Evolutionary conservation across 345 rosid species (phyloP).

Genomic region (Jatropha curcas): DNA sequence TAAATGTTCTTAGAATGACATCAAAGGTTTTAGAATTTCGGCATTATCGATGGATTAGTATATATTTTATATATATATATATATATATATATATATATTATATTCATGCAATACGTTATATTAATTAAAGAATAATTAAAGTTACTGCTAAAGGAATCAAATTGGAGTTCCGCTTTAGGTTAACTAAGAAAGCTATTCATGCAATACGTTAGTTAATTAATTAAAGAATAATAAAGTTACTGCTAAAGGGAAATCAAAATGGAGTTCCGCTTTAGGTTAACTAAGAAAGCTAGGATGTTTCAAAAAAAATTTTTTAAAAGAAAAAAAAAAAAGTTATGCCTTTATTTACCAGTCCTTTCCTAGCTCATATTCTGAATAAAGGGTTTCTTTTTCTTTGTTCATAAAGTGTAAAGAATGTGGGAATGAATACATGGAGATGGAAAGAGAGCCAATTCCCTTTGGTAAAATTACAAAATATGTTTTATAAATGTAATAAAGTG

Average conservation of each 20-base stretch:
- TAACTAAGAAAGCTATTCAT: background rate
- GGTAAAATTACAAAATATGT: constrained; percentile 25
- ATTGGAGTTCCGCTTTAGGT: too few species aligned
- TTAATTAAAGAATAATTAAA: background rate
- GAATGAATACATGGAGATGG: constrained; percentile 17
- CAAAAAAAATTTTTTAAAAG: background rate
- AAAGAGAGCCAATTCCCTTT: constrained; percentile 2
- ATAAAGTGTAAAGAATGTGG: constrained; percentile 33
- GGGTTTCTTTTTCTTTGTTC: constrained; percentile 9
- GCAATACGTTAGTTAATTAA: background rate
- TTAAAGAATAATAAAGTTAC: background rate
- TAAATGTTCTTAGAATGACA: constrained; percentile 13
- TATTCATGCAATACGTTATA: background rate
- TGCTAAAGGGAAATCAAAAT: too few species aligned
- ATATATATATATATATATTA: background rate
- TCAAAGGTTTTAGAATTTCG: constrained; percentile 24
- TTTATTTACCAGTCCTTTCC: background rate
- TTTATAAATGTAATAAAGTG: constrained; percentile 36
- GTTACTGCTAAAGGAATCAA: too few species aligned
- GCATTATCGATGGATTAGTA: constrained; percentile 22
- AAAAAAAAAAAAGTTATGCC: background rate
- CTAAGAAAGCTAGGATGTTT: background rate
- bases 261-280: too few species aligned
- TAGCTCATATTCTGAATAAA: constrained; percentile 9
- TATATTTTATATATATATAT: too few species aligned